Conservation (phyloP, 495 filamentous ascomycete genomes). For the Venustampulla echinocandica region DNA sequence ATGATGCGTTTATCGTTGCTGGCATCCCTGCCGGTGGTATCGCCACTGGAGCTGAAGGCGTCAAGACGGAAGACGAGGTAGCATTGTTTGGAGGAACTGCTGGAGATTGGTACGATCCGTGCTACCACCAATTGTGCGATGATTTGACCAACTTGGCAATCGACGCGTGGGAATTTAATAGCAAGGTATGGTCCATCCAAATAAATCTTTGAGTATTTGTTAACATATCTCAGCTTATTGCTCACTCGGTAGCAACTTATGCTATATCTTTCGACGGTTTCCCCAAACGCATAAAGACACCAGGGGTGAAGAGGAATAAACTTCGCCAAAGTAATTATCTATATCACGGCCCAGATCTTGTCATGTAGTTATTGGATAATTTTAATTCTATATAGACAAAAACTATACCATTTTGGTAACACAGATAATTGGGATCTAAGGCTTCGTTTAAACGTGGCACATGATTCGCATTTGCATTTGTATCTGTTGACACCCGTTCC, state of each 20-base stretch:
- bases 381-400: not conserved
- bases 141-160: slow-evolving; percentile 39
- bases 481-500: no score
- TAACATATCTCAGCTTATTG: slow-evolving; percentile 32
- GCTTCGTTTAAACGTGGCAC: no score
- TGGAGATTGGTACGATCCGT: slow-evolving; percentile 44
- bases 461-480: no score
- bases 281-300: slow-evolving; percentile 40
- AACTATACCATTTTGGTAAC: not conserved
- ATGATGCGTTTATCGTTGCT: slow-evolving; percentile 45
- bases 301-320: not conserved
- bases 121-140: slow-evolving; percentile 50
- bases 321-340: slow-evolving; percentile 1
- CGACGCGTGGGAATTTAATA: slow-evolving; percentile 45
- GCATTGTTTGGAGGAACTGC: slow-evolving; percentile 43
- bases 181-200: slow-evolving; percentile 31
- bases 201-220: not conserved
- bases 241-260: slow-evolving; percentile 45
- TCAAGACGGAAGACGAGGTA: slow-evolving; percentile 44
- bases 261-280: slow-evolving; percentile 45
- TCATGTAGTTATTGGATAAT: slow-evolving; percentile 13
- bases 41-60: slow-evolving; percentile 53
- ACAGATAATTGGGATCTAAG: no score
- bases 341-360: slow-evolving; percentile 16
- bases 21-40: slow-evolving; percentile 48